phyloP scores from a whole-genome alignment of 768 basidiomycete species.

The Tubosaeta sp. region DNA sequence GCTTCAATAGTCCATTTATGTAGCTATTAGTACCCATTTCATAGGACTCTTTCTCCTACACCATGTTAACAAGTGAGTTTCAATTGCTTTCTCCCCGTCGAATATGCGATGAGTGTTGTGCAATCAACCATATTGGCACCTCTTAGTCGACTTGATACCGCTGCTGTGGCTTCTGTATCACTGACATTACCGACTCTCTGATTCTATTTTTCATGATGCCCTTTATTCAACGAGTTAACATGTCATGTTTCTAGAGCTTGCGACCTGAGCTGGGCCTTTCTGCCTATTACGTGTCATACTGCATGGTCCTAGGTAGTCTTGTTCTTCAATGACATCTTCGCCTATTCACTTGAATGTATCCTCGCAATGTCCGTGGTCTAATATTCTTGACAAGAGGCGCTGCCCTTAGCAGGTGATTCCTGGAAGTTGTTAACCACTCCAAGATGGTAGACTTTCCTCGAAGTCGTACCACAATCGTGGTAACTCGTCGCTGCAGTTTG shows the following conservation, averaged over 20 bases:
- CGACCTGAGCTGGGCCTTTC: neutral
- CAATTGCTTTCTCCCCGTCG: slow-evolving; percentile 3
- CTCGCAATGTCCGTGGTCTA: too few species aligned
- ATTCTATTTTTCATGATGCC: slow-evolving; percentile 18
- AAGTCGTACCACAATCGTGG: too few species aligned
- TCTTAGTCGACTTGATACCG: slow-evolving; percentile 80
- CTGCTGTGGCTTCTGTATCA: slow-evolving; percentile 42
- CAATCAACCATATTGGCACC: slow-evolving; percentile 75
- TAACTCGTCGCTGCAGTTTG: too few species aligned
- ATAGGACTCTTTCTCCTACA: neutral
- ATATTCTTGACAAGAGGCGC: too few species aligned
- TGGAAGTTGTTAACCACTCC: too few species aligned
- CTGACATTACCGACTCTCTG: slow-evolving; percentile 76
- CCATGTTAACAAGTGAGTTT: slow-evolving; percentile 14
- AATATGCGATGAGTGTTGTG: slow-evolving; percentile 77
- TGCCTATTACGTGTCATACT: too few species aligned
- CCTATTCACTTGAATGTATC: too few species aligned
- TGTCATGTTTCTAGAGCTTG: slow-evolving; percentile 9
- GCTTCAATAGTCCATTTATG: slow-evolving; percentile 13
- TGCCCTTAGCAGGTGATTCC: too few species aligned
- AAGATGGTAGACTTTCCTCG: too few species aligned
- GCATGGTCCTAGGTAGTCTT: neutral
- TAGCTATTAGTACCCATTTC: too few species aligned
- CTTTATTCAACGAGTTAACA: slow-evolving; percentile 15
- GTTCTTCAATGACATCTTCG: neutral